phyloP scores from a whole-genome alignment of 805 yeast species.

The Wickerhamiella kurtzmanii region DNA sequence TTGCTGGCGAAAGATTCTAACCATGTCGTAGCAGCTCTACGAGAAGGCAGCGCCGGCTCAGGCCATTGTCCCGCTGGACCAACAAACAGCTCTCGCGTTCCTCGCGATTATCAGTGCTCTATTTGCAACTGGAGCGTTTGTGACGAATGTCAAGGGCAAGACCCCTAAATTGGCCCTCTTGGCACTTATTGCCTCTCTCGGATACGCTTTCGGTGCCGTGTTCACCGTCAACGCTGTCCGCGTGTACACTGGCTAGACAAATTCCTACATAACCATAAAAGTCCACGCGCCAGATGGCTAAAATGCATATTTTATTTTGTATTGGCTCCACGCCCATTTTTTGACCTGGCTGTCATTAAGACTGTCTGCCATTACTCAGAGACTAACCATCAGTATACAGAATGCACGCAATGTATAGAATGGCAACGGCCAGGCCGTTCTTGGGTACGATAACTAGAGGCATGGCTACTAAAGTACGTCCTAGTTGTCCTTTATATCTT shows the following conservation, averaged over 20 bases:
- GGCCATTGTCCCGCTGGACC: conserved; percentile 17
- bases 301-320: no score
- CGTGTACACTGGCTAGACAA: conserved; percentile 30
- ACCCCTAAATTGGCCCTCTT: conserved; percentile 14
- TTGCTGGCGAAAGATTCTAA: not conserved
- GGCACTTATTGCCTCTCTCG: conserved; percentile 26
- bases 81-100: conserved; percentile 18
- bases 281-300: no score
- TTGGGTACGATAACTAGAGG: no score
- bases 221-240: conserved; percentile 33
- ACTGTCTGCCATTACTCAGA: not conserved
- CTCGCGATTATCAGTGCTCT: conserved; percentile 13
- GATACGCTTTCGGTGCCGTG: conserved; percentile 28
- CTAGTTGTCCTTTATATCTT: conserved; percentile 6
- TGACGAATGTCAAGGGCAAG: conserved; percentile 11
- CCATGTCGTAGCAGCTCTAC: conserved; percentile 5
- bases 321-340: no score
- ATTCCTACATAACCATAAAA: not conserved
- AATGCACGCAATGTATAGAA: no score
- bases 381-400: not conserved
- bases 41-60: conserved; percentile 13
- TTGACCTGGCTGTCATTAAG: no score
- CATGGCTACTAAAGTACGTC: conserved; percentile 2
- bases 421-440: no score
- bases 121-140: conserved; percentile 16